Conservation (phyloP, 768 basidiomycete species). For the Psilocybe tampanensis region DNA sequence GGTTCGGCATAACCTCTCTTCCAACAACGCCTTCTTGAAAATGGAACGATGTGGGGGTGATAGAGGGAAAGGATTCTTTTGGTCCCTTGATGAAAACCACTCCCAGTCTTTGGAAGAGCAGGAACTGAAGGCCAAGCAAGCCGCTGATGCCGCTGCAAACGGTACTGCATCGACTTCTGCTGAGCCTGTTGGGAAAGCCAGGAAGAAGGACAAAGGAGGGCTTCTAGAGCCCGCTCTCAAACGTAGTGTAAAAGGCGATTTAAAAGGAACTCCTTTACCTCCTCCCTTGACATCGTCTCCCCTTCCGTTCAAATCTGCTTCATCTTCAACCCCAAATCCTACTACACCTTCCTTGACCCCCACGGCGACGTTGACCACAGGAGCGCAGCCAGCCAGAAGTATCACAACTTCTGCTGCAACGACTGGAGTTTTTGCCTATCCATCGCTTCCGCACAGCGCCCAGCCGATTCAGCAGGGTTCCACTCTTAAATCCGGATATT, state of each 20-base stretch:
- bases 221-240: conserved; percentile 67
- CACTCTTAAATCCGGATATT: conserved; percentile 28
- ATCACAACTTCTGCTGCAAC: conserved; percentile 27
- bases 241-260: conserved; percentile 68
- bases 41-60: conserved; percentile 83
- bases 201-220: conserved; percentile 63
- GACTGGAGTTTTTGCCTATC: conserved; percentile 45
- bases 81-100: conserved; percentile 83
- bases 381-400: not conserved
- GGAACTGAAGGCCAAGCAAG: conserved; percentile 53
- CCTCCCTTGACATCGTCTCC: conserved; percentile 73
- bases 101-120: conserved; percentile 73
- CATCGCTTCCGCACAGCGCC: conserved; percentile 27
- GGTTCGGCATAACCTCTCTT: conserved; percentile 93
- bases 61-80: conserved; percentile 90
- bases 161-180: conserved; percentile 27
- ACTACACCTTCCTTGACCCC: conserved; percentile 21
- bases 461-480: conserved; percentile 29
- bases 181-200: conserved; percentile 37
- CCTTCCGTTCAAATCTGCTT: conserved; percentile 46
- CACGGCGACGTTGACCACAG: conserved; percentile 1
- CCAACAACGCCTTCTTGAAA: conserved; percentile 90
- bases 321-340: conserved; percentile 21
- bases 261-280: conserved; percentile 58
- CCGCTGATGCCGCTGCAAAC: conserved; percentile 34